phyloP scores from a whole-genome alignment of 106 monocot genomes.

The Vanilla planifolia region DNA sequence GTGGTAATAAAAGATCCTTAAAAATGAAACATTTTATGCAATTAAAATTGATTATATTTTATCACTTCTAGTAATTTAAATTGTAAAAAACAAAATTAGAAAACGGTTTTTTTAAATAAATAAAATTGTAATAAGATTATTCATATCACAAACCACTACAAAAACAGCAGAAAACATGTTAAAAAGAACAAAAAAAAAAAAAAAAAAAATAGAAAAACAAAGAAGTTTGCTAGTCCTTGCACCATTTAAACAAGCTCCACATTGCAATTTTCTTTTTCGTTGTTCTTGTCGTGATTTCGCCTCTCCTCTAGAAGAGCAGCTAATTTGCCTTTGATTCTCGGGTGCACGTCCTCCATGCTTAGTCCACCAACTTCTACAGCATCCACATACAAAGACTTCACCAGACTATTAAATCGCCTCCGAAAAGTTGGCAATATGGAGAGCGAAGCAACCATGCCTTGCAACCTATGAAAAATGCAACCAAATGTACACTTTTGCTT shows the following conservation, averaged over 20 bases:
- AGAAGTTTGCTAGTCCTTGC: background rate
- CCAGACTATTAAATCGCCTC: conserved; percentile 33
- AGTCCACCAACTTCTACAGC: conserved; percentile 19
- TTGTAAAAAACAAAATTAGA: too few species aligned
- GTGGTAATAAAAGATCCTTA: too few species aligned
- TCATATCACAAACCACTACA: too few species aligned
- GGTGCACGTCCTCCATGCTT: background rate
- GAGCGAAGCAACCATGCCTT: conserved; percentile 36
- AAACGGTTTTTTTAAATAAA: too few species aligned
- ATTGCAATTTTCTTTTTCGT: background rate
- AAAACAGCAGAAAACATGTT: too few species aligned
- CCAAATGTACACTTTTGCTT: background rate
- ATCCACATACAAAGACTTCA: conserved; percentile 42
- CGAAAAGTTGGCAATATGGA: conserved; percentile 44
- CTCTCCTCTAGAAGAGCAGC: background rate
- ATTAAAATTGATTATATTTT: too few species aligned
- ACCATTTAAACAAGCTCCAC: background rate
- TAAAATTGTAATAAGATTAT: too few species aligned
- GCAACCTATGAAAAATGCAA: background rate
- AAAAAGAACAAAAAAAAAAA: too few species aligned
- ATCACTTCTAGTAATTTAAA: too few species aligned
- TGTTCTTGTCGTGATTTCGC: background rate
- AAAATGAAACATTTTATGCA: too few species aligned
- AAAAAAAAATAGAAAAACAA: background rate
- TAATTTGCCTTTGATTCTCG: conserved; percentile 4